These are phyloP conservation scores for Blastomyces percursus DNA, from an alignment of 2,329 filamentous ascomycete genomes.

Conservation along the genomic window DNA sequence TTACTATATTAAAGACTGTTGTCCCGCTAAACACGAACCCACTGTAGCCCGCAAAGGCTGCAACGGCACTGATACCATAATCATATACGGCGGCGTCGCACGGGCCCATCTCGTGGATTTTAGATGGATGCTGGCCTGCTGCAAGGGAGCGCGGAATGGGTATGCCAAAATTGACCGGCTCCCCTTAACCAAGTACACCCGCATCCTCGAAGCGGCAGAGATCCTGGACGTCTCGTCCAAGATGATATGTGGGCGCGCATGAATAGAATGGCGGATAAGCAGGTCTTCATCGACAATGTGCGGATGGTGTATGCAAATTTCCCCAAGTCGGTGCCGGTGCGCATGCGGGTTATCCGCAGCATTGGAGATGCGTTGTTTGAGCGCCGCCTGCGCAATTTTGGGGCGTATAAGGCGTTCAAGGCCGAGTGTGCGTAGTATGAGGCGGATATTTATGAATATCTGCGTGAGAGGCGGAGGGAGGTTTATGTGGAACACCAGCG, in stretches of 20 bases:
- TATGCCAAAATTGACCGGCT: conserved; percentile 10
- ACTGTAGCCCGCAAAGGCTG: conserved; percentile 11
- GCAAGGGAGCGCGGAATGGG: not conserved
- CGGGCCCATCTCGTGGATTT: conserved; percentile 9
- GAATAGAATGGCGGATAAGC: conserved; percentile 10
- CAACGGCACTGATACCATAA: conserved; percentile 9
- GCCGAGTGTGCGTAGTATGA: conserved; percentile 11
- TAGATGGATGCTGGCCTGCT: conserved; percentile 13
- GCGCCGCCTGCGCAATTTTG: conserved; percentile 12
- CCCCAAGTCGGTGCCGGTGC: conserved; percentile 6
- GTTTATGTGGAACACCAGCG: conserved; percentile 2
- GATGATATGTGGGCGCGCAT: conserved; percentile 12
- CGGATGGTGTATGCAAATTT: conserved; percentile 11
- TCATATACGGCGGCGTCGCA: conserved; percentile 10
- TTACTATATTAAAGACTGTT: conserved; percentile 9
- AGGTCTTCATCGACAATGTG: conserved; percentile 11
- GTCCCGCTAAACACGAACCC: conserved; percentile 4
- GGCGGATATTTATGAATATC: conserved; percentile 13
- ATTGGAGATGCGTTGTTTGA: conserved; percentile 14
- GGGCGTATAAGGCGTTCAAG: conserved; percentile 12
- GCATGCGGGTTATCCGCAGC: conserved; percentile 14
- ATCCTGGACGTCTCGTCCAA: conserved; percentile 7
- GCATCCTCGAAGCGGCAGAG: conserved; percentile 12
- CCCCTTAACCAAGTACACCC: conserved; percentile 12
- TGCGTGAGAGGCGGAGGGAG: conserved; percentile 5